These are phyloP conservation scores for Paraconiothyrium sp. DNA, from an alignment of 2,329 filamentous ascomycete genomes.

Conservation along the genomic window DNA sequence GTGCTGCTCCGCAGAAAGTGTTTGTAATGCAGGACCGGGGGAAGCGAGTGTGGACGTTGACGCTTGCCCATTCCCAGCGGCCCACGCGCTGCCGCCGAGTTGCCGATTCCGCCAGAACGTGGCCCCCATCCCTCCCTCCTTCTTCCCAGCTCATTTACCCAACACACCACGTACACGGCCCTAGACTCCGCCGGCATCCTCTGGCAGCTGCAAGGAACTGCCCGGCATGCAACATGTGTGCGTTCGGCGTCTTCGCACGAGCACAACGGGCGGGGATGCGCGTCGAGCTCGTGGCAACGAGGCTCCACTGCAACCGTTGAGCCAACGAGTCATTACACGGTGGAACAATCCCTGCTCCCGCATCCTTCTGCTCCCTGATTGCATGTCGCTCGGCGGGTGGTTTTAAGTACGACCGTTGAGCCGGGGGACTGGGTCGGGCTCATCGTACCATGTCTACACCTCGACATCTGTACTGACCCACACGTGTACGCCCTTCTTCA, in stretches of 20 bases:
- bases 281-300: not conserved
- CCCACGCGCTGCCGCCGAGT: not conserved
- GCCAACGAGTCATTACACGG: constrained; percentile 11
- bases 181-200: not conserved
- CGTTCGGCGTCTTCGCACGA: not conserved
- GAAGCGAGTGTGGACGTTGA: not conserved
- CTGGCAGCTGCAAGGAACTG: not conserved
- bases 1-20: not conserved
- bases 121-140: not conserved
- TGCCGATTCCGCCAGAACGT: not conserved
- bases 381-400: constrained; percentile 10
- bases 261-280: not conserved
- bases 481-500: not conserved
- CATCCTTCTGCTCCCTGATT: not conserved
- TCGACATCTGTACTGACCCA: not conserved
- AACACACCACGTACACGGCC: not conserved
- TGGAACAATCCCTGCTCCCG: constrained; percentile 4
- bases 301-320: constrained; percentile 3
- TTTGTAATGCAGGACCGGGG: not conserved
- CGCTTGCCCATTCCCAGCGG: not conserved
- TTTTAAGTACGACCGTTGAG: constrained; percentile 15
- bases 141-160: not conserved
- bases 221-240: not conserved
- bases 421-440: constrained; percentile 1
- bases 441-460: constrained; percentile 2